Base-by-base conservation (phyloP, 371 early-diverging fungal species). In the Circinella minor region DNA sequence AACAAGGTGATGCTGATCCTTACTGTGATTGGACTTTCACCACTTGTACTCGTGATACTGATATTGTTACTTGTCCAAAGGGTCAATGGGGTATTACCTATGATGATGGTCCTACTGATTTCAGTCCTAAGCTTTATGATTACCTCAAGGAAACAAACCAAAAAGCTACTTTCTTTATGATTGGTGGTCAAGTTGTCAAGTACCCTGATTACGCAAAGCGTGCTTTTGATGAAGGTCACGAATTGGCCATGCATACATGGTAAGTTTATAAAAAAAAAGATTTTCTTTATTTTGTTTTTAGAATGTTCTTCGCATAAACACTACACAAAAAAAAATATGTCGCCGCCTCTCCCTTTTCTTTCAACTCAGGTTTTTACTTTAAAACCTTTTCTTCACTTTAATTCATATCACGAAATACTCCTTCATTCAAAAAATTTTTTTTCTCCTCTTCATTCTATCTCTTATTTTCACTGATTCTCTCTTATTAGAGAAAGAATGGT, bases 121-220 rank as follows among this genome's bases (percentile, higher is more conserved):
- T 79, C 65, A 81, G 81, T 43, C 87, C 71, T 62, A 71, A 38
- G 14, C 71, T 70, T 51, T 92, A 77, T 68, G 86, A 89, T 57
- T 82, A 74, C 68, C 75, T 92, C 62, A 81, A 87, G 64, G 64
- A 77, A 55, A 72, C 79, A 20, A 78, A 86, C 57, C 76, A 85
- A 61, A 85, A 88, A 66, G 90, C 89, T 4, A 90, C 92, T 4
- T 80, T 92, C 60, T 92, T 90, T 71, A 75, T 90, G 72, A 79
- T 90, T 60, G 90, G 92, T 55, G 78, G 83, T 48, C 83, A 88
- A 66, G 87, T 89, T 18, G 74, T 86, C 38, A 75, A 86, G 68
- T 77, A 80, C 71, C 89, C 89, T 14, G 81, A 82, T 0, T 75
- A 73, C 13, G 78, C 84, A 47, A 77, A 83, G 74, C 85, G 83